Evolutionary conservation across 768 basidiomycete species (phyloP).

Genomic region (Leccinum obscurum): DNA sequence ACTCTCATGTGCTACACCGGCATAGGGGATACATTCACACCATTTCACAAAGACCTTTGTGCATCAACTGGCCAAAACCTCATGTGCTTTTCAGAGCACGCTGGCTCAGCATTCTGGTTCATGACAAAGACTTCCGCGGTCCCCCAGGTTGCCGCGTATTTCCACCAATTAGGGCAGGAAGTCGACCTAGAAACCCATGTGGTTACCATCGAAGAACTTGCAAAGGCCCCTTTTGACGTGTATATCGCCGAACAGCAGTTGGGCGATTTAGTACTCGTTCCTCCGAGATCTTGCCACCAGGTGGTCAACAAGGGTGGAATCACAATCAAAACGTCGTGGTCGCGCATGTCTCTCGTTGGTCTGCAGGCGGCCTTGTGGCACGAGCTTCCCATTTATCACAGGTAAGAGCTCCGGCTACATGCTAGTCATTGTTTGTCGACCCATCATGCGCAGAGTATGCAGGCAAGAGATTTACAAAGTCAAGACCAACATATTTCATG

Average conservation of each 20-base stretch:
- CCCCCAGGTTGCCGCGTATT: slow-evolving; percentile 55
- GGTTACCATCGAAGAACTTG: slow-evolving; percentile 61
- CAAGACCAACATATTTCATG: slow-evolving; percentile 62
- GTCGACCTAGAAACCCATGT: slow-evolving; percentile 75
- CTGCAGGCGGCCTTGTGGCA: slow-evolving; percentile 60
- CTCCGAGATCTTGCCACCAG: slow-evolving; percentile 80
- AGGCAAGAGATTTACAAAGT: slow-evolving; percentile 75
- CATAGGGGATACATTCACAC: slow-evolving; percentile 79
- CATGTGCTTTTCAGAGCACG: slow-evolving; percentile 78
- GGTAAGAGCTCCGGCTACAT: slow-evolving; percentile 43
- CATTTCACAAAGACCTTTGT: slow-evolving; percentile 83
- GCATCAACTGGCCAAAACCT: slow-evolving; percentile 84
- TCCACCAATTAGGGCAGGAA: slow-evolving; percentile 43
- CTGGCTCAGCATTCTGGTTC: slow-evolving; percentile 81
- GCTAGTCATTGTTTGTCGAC: neutral
- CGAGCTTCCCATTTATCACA: slow-evolving; percentile 77
- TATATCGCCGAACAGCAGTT: slow-evolving; percentile 72
- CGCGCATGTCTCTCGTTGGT: slow-evolving; percentile 73
- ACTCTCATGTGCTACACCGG: slow-evolving; percentile 88
- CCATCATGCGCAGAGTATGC: slow-evolving; percentile 57
- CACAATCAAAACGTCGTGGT: slow-evolving; percentile 85
- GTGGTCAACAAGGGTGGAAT: slow-evolving; percentile 81
- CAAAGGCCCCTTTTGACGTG: slow-evolving; percentile 63
- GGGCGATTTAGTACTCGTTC: slow-evolving; percentile 81
- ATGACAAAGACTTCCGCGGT: slow-evolving; percentile 71